Conservation (phyloP, 345 rosid genomes). For the Moricandia arvensis region DNA sequence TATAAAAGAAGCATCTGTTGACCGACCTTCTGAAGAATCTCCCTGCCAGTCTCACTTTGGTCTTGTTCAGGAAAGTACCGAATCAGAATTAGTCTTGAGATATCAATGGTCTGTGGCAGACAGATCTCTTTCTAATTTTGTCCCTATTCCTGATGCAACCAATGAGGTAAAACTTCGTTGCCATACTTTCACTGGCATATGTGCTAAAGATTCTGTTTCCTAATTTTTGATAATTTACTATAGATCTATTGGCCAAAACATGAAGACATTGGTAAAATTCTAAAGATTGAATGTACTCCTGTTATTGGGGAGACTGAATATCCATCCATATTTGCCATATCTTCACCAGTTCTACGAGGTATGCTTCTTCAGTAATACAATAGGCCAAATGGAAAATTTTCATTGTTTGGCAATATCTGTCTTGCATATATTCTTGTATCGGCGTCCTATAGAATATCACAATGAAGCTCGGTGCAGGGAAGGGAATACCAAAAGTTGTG, state of each 20-base stretch:
- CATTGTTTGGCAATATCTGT: background rate
- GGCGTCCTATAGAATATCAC: slow-evolving; percentile 21
- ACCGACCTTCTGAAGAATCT: slow-evolving; percentile 91
- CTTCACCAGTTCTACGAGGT: slow-evolving; percentile 84
- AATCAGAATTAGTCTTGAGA: slow-evolving; percentile 56
- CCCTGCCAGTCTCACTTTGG: slow-evolving; percentile 74
- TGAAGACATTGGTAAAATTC: slow-evolving; percentile 71
- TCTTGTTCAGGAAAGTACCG: slow-evolving; percentile 62
- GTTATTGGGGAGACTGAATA: slow-evolving; percentile 64
- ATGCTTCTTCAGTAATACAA: slow-evolving; percentile 23
- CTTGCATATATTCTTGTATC: background rate
- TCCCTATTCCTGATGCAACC: slow-evolving; percentile 70
- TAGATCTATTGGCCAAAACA: slow-evolving; percentile 93
- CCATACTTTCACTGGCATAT: slow-evolving; percentile 10
- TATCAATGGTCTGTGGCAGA: slow-evolving; percentile 89
- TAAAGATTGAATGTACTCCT: slow-evolving; percentile 80
- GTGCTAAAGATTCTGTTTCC: slow-evolving; percentile 9
- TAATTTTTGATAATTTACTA: background rate
- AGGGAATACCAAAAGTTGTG: slow-evolving; percentile 87
- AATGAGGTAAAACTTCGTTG: slow-evolving; percentile 53
- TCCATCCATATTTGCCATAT: slow-evolving; percentile 76
- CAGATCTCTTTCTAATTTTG: slow-evolving; percentile 67
- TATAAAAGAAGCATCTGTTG: slow-evolving; percentile 77
- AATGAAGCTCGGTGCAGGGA: slow-evolving; percentile 49
- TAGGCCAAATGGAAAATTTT: slow-evolving; percentile 18